Percentiles rank a stretch among this genome's conserved stretches.
These are phyloP conservation scores for Penicillium bovifimosum DNA, from an alignment of 495 filamentous ascomycete genomes.

Conservation along the genomic window DNA sequence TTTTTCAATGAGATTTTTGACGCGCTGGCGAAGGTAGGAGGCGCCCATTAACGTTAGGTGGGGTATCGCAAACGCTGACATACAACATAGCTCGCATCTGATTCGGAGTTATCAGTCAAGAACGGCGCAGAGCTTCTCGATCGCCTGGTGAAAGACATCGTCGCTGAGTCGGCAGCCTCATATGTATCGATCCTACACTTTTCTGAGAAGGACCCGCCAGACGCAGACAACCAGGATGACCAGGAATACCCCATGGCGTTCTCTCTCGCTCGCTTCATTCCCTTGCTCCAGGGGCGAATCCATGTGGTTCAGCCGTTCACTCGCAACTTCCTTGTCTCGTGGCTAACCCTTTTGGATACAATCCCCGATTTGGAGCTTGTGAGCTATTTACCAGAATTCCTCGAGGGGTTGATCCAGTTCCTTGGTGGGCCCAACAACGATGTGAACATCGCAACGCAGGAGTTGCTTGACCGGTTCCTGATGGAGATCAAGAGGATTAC, in stretches of 20 bases:
- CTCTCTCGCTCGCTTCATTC: slow-evolving; percentile 86
- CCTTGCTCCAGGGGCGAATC: slow-evolving; percentile 86
- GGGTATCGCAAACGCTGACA: slow-evolving; percentile 2
- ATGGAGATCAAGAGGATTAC: slow-evolving; percentile 93
- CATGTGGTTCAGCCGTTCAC: slow-evolving; percentile 92
- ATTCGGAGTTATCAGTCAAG: slow-evolving; percentile 94
- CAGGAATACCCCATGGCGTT: slow-evolving; percentile 77
- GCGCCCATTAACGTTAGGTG: background rate
- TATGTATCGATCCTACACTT: slow-evolving; percentile 83
- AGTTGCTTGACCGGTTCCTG: slow-evolving; percentile 85
- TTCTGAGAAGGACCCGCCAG: slow-evolving; percentile 37
- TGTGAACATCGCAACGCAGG: slow-evolving; percentile 87
- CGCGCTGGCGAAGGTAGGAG: slow-evolving; percentile 82
- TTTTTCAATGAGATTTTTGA: slow-evolving; percentile 99
- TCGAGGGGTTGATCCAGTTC: slow-evolving; percentile 86
- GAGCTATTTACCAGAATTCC: slow-evolving; percentile 82
- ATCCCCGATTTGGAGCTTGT: slow-evolving; percentile 97
- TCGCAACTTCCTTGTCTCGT: slow-evolving; percentile 88
- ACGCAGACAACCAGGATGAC: slow-evolving; percentile 45
- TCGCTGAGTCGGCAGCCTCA: slow-evolving; percentile 90
- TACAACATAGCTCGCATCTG: slow-evolving; percentile 72
- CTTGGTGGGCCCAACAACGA: slow-evolving; percentile 87
- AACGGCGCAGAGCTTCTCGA: slow-evolving; percentile 97
- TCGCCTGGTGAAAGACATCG: slow-evolving; percentile 95
- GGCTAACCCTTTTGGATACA: slow-evolving; percentile 92